These are phyloP conservation scores for Aciculosporium take DNA, from an alignment of 2,329 filamentous ascomycete genomes.

Conservation along the genomic window DNA sequence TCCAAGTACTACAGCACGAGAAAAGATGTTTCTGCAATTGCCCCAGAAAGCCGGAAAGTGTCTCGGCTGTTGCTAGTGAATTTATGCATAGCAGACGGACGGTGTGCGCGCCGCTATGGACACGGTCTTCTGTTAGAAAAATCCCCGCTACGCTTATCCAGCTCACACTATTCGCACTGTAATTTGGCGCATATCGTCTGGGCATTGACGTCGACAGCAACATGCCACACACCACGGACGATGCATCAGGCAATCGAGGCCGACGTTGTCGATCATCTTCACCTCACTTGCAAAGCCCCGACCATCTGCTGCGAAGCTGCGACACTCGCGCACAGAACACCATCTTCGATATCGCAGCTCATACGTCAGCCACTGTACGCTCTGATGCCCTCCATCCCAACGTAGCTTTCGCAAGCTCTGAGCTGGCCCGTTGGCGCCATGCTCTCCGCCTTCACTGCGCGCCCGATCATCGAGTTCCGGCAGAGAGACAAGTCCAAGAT, in stretches of 20 bases:
- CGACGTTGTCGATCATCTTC: not conserved
- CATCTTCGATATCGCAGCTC: not conserved
- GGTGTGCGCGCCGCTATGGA: not conserved
- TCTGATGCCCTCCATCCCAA: constrained; percentile 11
- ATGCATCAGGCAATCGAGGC: not conserved
- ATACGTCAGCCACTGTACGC: not conserved
- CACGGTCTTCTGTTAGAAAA: not conserved
- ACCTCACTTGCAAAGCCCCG: not conserved
- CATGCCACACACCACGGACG: too few relatives aligned
- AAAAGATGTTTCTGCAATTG: not conserved
- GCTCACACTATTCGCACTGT: not conserved
- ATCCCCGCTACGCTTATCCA: not conserved
- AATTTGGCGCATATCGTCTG: not conserved
- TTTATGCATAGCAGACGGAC: not conserved
- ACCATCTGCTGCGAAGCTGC: not conserved
- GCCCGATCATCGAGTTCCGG: constrained; percentile 92
- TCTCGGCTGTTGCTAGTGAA: not conserved
- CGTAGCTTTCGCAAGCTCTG: constrained; percentile 19
- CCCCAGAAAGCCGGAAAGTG: not conserved
- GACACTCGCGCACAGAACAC: not conserved
- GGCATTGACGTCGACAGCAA: not conserved
- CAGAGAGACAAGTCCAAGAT: constrained; percentile 93
- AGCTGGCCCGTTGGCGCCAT: constrained; percentile 43
- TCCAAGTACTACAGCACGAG: not conserved
- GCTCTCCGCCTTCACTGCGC: constrained; percentile 95